Base-by-base conservation (phyloP, 2,329 filamentous ascomycete species). In the Pseudocercospora fuligena region DNA sequence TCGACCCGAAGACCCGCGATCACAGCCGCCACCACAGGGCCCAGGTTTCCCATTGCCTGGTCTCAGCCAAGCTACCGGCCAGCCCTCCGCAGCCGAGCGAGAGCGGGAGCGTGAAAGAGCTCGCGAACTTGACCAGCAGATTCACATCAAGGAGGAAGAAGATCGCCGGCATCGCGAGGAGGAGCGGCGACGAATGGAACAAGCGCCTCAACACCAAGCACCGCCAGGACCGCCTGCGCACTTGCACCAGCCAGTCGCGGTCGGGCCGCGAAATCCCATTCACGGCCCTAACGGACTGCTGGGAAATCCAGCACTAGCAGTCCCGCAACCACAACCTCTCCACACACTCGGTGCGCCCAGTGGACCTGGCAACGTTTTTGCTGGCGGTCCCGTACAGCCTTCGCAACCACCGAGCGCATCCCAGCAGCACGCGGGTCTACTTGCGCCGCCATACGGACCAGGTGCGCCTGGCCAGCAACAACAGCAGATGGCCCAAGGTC, bases 281-380 rank as follows among this genome's bases (percentile, higher is more conserved):
- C 94, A 97, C 77, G 96, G 93, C 54, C 94, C 94, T 1, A 94
- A 95, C 72, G 94, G 94, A 8, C 85, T 98, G 40, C 87, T 98
- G 46, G 80, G 80, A 14, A 82, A 82, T 88, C 85, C 72, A 81
- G 87, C 71, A 81, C 86, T 79, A 79, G 81, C 67, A 76, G 80
- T 77, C 46, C 61, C 61, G n/a, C 85, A 75, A 75, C 84, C 72
- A 23, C 72, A 70, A 33, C 72, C 69, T 57, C 73, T 72, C 81
- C 85, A 40, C 81, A 82, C 87, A 12, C 83, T 90, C 62, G 85
- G 86, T 25, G 85, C 86, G 23, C 85, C 89, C 33, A 87, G 82
- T 67, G 87, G 87, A 14, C 85, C 88, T 59, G 86, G 83, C 3
- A 86, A 86, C 61, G 84, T 91, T 43, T 96, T 94, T 76, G 90